Conservation (phyloP, 352 stramenopile species). For the Thalassiosira hispida region DNA sequence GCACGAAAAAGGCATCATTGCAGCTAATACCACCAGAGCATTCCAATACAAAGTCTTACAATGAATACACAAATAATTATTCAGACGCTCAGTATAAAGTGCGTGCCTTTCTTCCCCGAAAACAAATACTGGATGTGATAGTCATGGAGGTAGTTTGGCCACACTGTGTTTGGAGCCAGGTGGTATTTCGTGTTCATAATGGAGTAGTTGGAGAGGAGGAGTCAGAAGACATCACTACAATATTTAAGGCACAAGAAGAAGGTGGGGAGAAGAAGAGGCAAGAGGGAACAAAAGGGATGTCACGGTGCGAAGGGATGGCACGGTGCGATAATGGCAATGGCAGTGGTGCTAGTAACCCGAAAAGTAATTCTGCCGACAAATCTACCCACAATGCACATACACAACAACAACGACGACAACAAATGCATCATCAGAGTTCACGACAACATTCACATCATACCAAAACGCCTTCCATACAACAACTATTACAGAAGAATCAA, state of each 20-base stretch:
- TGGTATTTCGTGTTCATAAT: constrained; percentile 45
- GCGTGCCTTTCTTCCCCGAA: constrained; percentile 34
- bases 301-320: no score
- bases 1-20: background rate
- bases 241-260: no score
- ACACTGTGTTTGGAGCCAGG: constrained; percentile 53
- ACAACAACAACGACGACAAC: background rate
- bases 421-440: background rate
- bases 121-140: constrained; percentile 48
- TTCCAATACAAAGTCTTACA: background rate
- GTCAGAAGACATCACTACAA: background rate
- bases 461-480: background rate
- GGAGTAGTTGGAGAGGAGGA: background rate
- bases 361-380: no score
- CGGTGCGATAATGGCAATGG: no score
- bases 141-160: constrained; percentile 55
- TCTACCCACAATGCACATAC: no score
- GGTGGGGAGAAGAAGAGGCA: background rate
- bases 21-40: background rate
- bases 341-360: no score
- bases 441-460: background rate
- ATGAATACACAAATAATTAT: background rate
- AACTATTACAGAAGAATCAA: constrained; percentile 26
- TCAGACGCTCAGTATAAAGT: background rate
- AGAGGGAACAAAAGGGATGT: no score